Evolutionary conservation across 2,329 filamentous ascomycete species (phyloP).

Genomic region (Juglanconis sp.): DNA sequence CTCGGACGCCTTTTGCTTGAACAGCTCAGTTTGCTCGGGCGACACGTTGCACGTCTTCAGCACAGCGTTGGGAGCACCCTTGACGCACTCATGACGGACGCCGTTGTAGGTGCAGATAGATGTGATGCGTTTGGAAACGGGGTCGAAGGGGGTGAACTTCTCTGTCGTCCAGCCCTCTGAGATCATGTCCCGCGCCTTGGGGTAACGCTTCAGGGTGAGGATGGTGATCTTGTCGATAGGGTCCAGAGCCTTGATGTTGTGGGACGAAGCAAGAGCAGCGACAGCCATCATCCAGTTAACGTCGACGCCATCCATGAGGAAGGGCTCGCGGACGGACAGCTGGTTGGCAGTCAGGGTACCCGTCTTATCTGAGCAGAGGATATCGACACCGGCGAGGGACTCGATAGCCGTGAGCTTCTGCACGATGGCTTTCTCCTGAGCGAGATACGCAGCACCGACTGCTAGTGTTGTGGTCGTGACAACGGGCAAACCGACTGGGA

Average conservation of each 20-base stretch:
- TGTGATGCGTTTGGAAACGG: conserved; percentile 76
- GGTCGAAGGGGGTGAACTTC: conserved; percentile 76
- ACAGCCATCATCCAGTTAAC: conserved; percentile 85
- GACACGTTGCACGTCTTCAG: conserved; percentile 66
- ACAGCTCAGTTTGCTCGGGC: conserved; percentile 61
- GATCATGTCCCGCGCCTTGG: conserved; percentile 73
- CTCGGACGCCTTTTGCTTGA: conserved; percentile 69
- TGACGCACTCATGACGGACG: conserved; percentile 69
- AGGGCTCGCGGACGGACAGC: conserved; percentile 73
- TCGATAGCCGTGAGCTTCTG: conserved; percentile 78
- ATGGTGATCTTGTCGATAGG: conserved; percentile 79
- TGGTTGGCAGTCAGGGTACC: conserved; percentile 75
- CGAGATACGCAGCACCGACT: conserved; percentile 73
- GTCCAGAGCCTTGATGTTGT: conserved; percentile 76
- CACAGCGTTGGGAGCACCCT: conserved; percentile 75
- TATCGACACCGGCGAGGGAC: conserved; percentile 71
- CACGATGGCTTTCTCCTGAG: conserved; percentile 74
- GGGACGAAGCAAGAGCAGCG: conserved; percentile 71
- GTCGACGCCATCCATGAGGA: conserved; percentile 72
- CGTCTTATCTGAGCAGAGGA: conserved; percentile 80
- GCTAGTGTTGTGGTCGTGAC: conserved; percentile 76
- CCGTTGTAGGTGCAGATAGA: conserved; percentile 65
- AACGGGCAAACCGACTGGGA: conserved; percentile 75
- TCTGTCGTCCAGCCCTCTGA: conserved; percentile 71
- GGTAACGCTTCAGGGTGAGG: conserved; percentile 71